Conservation (phyloP, 2,329 filamentous ascomycete species). For the Sarocladium strictum region DNA sequence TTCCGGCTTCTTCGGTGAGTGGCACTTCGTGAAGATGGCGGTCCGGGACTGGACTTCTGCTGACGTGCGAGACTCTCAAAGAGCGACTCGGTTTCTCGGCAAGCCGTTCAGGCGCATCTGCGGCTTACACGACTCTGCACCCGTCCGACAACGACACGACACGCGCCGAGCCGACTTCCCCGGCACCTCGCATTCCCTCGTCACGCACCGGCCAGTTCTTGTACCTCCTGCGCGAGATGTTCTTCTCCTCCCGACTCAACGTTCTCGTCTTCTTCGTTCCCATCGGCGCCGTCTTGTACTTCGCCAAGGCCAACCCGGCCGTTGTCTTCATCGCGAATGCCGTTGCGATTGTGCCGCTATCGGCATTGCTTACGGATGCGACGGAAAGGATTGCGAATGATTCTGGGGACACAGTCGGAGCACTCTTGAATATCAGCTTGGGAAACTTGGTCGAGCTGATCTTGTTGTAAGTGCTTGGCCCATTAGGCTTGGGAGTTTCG, state of each 20-base stretch:
- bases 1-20: conserved; percentile 3
- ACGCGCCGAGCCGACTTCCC: background rate
- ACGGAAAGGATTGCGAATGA: conserved; percentile 53
- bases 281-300: conserved; percentile 54
- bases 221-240: conserved; percentile 13
- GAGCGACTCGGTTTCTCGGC: background rate
- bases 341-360: conserved; percentile 53
- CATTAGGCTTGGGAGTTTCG: background rate
- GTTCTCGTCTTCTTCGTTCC: conserved; percentile 65
- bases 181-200: background rate
- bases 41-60: background rate
- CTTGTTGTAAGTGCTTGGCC: conserved; percentile 38
- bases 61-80: background rate
- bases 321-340: conserved; percentile 54
- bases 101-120: background rate
- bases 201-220: conserved; percentile 7
- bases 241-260: conserved; percentile 49
- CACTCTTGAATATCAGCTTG: conserved; percentile 55
- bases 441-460: conserved; percentile 59
- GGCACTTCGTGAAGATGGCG: background rate
- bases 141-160: background rate
- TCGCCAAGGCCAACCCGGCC: conserved; percentile 27
- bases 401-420: conserved; percentile 53
- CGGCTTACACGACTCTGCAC: conserved; percentile 3
- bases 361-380: conserved; percentile 50